A percentile compares a stretch with the other conserved stretches of the same genome.
These are phyloP conservation scores for Citrullus mucosospermus DNA, from an alignment of 306 rosid genomes.

Conservation along the genomic window DNA sequence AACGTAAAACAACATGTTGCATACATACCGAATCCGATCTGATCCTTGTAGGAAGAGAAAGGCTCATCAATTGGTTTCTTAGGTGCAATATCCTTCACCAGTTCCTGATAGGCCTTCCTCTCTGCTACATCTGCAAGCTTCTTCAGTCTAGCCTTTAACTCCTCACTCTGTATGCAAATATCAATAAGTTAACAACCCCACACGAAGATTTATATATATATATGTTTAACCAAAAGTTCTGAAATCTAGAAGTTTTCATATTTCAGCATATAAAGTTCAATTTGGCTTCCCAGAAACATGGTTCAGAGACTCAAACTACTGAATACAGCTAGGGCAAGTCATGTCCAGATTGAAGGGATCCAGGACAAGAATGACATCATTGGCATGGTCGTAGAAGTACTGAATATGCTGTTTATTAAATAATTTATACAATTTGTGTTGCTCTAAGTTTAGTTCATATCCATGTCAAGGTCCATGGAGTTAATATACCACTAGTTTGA, in stretches of 20 bases:
- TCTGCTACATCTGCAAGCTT: slow-evolving; percentile 60
- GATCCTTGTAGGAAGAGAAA: slow-evolving; percentile 89
- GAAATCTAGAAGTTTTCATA: not conserved
- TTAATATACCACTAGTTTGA: not conserved
- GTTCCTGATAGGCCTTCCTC: slow-evolving; percentile 75
- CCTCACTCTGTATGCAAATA: slow-evolving; percentile 47
- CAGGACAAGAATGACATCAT: not conserved
- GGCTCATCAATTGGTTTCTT: slow-evolving; percentile 41
- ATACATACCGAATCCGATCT: slow-evolving; percentile 61
- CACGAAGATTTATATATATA: not conserved
- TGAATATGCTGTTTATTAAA: not conserved
- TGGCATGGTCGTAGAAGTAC: not conserved
- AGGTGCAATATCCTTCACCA: slow-evolving; percentile 66
- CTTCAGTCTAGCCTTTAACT: slow-evolving; percentile 57
- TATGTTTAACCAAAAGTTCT: not conserved
- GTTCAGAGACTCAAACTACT: not conserved
- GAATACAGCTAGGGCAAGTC: not conserved
- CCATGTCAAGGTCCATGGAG: not conserved
- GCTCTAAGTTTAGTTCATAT: not conserved
- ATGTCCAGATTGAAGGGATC: not conserved
- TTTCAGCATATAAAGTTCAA: not conserved
- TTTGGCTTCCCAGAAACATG: not conserved
- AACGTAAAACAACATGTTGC: not conserved
- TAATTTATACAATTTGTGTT: not conserved
- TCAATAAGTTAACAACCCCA: not conserved